A percentile compares a stretch with the other conserved stretches of the same genome.
These are phyloP conservation scores for Lenzites betulinus DNA, from an alignment of 768 basidiomycete species.

Conservation along the genomic window DNA sequence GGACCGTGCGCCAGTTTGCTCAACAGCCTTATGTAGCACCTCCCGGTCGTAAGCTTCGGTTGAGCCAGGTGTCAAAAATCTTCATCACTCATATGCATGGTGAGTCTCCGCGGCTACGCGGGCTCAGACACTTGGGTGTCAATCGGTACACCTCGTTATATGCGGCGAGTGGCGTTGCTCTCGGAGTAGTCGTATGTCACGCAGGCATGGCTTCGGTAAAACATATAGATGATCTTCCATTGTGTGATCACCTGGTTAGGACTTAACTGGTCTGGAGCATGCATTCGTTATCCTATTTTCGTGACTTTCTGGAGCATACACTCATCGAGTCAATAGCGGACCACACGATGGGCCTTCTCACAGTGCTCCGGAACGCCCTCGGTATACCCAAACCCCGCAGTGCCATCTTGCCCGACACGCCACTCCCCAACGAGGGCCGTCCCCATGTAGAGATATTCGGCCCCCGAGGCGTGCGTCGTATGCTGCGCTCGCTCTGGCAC, in stretches of 20 bases:
- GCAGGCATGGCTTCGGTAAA: no score
- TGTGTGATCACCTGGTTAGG: no score
- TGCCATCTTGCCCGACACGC: conserved; percentile 14
- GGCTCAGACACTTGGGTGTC: no score
- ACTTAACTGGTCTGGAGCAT: background rate
- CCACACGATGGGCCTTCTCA: conserved; percentile 74
- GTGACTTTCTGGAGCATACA: background rate
- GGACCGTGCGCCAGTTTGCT: conserved; percentile 69
- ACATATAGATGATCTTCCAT: no score
- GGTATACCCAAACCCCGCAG: conserved; percentile 43
- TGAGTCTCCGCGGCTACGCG: conserved; percentile 29
- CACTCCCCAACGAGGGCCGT: conserved; percentile 9
- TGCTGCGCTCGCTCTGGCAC: conserved; percentile 69
- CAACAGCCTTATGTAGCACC: conserved; percentile 45
- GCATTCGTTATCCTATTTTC: background rate
- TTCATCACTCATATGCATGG: conserved; percentile 90
- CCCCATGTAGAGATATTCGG: conserved; percentile 75
- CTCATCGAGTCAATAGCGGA: conserved; percentile 46
- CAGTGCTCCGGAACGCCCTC: conserved; percentile 62
- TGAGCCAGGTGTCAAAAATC: conserved; percentile 59
- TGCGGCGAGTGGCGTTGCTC: no score
- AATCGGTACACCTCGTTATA: no score
- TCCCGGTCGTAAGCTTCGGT: conserved; percentile 37
- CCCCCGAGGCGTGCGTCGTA: conserved; percentile 72
- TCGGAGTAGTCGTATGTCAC: no score